Evolutionary conservation across 192 early-diverging fungal species (phyloP).

Genomic region (Umbelopsis vinacea): DNA sequence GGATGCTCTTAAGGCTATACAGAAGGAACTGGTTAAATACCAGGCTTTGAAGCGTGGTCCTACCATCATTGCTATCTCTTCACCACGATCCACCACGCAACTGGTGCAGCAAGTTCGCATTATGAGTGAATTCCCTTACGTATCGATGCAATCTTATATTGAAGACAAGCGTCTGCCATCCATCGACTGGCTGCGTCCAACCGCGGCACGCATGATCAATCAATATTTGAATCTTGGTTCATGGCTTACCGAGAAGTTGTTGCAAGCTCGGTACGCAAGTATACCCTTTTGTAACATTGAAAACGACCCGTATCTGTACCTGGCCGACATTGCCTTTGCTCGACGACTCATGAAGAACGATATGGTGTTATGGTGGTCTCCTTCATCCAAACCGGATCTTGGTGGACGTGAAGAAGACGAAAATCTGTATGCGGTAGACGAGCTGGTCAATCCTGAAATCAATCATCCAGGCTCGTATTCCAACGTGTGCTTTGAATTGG

Average conservation of each 20-base stretch:
- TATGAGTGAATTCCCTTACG: slow-evolving; percentile 71
- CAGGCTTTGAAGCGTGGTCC: slow-evolving; percentile 65
- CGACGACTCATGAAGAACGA: slow-evolving; percentile 76
- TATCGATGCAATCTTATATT: slow-evolving; percentile 71
- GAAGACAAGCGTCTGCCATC: slow-evolving; percentile 75
- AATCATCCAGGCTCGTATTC: slow-evolving; percentile 77
- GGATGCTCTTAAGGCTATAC: slow-evolving; percentile 61
- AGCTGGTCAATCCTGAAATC: slow-evolving; percentile 71
- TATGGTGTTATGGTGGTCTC: slow-evolving; percentile 92
- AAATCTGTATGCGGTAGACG: slow-evolving; percentile 55
- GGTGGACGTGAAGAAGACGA: slow-evolving; percentile 88
- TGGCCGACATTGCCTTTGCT: slow-evolving; percentile 86
- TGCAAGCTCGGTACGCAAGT: slow-evolving; percentile 79
- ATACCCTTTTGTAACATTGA: slow-evolving; percentile 92
- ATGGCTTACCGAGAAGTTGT: slow-evolving; percentile 76
- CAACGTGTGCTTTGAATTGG: slow-evolving; percentile 85
- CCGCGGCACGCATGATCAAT: slow-evolving; percentile 71
- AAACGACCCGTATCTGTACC: slow-evolving; percentile 79
- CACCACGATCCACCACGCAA: slow-evolving; percentile 45
- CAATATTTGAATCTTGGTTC: slow-evolving; percentile 75
- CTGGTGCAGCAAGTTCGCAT: slow-evolving; percentile 50
- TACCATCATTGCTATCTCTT: slow-evolving; percentile 76
- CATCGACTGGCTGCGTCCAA: slow-evolving; percentile 84
- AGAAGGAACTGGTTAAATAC: slow-evolving; percentile 62
- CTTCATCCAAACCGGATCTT: slow-evolving; percentile 78